A percentile compares a stretch with the other conserved stretches of the same genome.
These are phyloP conservation scores for Lolium perenne DNA, from an alignment of 176 grass and related monocot genomes.

Conservation along the genomic window DNA sequence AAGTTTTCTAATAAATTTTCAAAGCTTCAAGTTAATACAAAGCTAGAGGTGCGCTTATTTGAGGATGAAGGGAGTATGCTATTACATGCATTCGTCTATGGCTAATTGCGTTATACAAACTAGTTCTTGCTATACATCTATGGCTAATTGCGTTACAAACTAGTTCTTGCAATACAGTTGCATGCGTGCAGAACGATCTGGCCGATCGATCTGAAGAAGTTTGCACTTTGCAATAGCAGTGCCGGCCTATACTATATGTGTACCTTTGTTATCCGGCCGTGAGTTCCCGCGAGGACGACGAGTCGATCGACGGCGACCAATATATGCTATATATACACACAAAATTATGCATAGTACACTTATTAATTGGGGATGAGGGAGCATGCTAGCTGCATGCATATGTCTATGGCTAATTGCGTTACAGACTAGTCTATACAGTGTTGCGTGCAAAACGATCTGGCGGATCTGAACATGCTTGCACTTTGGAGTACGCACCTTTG, in stretches of 20 bases:
- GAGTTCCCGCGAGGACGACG: background rate
- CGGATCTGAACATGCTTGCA: background rate
- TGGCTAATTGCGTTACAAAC: no score
- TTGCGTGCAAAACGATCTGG: background rate
- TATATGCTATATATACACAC: background rate
- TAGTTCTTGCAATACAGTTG: background rate
- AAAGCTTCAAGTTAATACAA: no score
- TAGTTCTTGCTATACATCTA: no score
- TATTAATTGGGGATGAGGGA: no score
- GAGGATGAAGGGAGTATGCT: no score
- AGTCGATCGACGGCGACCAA: background rate
- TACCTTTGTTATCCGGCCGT: constrained; percentile 2
- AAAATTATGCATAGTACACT: background rate
- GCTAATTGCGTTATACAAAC: no score
- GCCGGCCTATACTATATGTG: background rate
- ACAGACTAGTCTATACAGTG: background rate
- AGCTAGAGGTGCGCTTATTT: no score
- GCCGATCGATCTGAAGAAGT: background rate
- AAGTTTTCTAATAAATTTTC: no score
- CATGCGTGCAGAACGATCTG: background rate
- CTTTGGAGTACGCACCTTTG: background rate
- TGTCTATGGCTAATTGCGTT: no score
- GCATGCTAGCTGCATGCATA: no score
- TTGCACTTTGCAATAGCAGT: no score
- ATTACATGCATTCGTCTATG: no score